These are phyloP conservation scores for Berkeleyomyces basicola DNA, from an alignment of 2,329 filamentous ascomycete genomes.

Conservation along the genomic window DNA sequence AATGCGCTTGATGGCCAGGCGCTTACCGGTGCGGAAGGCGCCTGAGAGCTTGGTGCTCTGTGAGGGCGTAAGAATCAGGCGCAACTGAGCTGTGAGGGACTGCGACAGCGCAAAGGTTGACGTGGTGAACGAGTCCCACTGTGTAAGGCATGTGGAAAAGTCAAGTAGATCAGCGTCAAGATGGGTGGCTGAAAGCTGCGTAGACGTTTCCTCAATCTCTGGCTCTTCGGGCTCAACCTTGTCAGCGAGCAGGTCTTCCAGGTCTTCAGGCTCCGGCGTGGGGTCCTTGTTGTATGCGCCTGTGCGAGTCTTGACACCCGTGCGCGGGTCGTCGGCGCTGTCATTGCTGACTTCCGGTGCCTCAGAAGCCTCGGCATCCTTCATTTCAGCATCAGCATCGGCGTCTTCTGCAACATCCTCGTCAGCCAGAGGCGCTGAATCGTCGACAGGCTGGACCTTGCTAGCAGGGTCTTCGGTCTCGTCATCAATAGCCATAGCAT, in stretches of 20 bases:
- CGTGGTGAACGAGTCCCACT: constrained; percentile 75
- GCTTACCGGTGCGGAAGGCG: constrained; percentile 92
- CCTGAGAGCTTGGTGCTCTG: constrained; percentile 92
- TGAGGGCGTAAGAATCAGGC: constrained; percentile 85
- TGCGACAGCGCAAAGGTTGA: constrained; percentile 75
- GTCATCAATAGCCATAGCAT: constrained; percentile 72
- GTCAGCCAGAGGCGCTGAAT: constrained; percentile 32
- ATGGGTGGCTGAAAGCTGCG: constrained; percentile 57
- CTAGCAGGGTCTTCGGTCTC: constrained; percentile 37
- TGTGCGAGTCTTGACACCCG: constrained; percentile 42
- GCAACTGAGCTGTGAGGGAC: constrained; percentile 81
- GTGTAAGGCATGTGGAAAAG: constrained; percentile 43
- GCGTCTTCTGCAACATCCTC: constrained; percentile 23
- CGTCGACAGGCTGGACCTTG: constrained; percentile 34
- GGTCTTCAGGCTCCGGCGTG: constrained; percentile 18
- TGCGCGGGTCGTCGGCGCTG: constrained; percentile 29
- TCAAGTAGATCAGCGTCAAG: constrained; percentile 37
- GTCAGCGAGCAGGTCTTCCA: constrained; percentile 22
- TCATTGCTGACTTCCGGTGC: background rate
- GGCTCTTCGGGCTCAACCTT: constrained; percentile 28
- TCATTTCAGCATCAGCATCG: constrained; percentile 23
- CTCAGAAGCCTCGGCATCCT: background rate
- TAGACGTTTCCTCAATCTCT: constrained; percentile 36
- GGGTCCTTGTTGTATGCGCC: constrained; percentile 40
- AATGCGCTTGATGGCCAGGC: constrained; percentile 97